A percentile compares a stretch with the other conserved stretches of the same genome.
Conservation (phyloP, 352 stramenopile species). For the Globisporangium cylindrosporum region DNA sequence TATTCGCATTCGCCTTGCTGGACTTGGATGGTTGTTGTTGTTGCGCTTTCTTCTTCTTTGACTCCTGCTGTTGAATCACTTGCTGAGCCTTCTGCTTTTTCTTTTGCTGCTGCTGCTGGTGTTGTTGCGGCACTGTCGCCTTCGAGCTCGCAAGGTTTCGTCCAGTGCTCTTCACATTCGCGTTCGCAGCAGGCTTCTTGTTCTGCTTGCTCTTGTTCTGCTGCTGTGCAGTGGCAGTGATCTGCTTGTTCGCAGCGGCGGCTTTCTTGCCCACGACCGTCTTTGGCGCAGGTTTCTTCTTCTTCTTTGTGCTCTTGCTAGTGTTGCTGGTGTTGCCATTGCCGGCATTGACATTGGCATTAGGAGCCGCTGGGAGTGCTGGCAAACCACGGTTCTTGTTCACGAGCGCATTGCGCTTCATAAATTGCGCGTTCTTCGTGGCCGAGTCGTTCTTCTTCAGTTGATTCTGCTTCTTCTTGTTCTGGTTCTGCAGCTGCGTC, state of each 20-base stretch:
- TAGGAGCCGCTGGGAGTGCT: slow-evolving; percentile 1
- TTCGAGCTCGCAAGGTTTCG: slow-evolving; percentile 19
- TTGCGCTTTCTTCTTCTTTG: slow-evolving; percentile 11
- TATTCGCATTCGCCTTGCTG: slow-evolving; percentile 8
- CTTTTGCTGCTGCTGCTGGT: not conserved
- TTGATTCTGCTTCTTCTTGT: slow-evolving; percentile 19
- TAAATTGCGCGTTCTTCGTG: slow-evolving; percentile 22
- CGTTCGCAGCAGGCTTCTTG: slow-evolving; percentile 17
- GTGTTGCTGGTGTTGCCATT: not conserved
- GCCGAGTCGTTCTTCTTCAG: slow-evolving; percentile 15
- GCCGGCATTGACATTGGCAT: not conserved
- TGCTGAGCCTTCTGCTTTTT: slow-evolving; percentile 10
- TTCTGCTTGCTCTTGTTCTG: slow-evolving; percentile 16
- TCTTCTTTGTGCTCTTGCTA: slow-evolving; percentile 15
- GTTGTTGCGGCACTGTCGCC: not conserved
- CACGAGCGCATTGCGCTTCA: slow-evolving; percentile 37
- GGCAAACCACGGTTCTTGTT: slow-evolving; percentile 47
- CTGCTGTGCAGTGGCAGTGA: not conserved
- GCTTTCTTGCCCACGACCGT: slow-evolving; percentile 19
- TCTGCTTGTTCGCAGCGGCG: slow-evolving; percentile 6
- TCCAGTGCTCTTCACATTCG: slow-evolving; percentile 1
- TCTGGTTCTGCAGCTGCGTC: slow-evolving; percentile 19
- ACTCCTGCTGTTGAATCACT: slow-evolving; percentile 8
- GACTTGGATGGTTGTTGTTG: slow-evolving; percentile 6
- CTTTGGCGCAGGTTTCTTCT: slow-evolving; percentile 21